Base-by-base conservation (phyloP, 768 basidiomycete species). In the Leccinum variicolor region DNA sequence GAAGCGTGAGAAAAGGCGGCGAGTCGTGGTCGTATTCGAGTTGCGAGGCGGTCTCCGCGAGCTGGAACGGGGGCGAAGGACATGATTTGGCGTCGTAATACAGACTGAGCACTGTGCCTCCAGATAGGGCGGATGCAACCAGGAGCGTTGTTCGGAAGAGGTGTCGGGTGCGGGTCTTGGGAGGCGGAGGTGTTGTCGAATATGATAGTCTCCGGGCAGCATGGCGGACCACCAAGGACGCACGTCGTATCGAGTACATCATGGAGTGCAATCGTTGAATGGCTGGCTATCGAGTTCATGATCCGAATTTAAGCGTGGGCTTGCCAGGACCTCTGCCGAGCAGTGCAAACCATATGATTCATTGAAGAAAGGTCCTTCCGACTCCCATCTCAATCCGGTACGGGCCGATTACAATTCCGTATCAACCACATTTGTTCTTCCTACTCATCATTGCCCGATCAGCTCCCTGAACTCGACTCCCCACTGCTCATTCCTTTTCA, bases 401-500 rank as follows among this genome's bases (percentile, higher is more conserved):
- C 13, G 2, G 47, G 36, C n/a, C 19, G 7, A 29, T 25, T 29
- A 36, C 53, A 14, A 43, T 39, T 52, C 47, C 49, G 4, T 21
- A 21, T n/a, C 21, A 23, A 28, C 41, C 14, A n/a, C 19, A 45
- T 19, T 45, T 17, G 14, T 21, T n/a, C 10, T 49, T 33, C 10
- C 25, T 21, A 31, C 45, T 52, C 21, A 50, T 64, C 52, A 73
- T 47, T 72, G 54, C 21, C 71, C 70, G 14, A 71, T 51, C 56
- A 71, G 36, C 28, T 71, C 70, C 49, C 66, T 63, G 67, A 92
- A 85, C 69, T 94, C 92, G 1, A 60, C 58, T 0, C 84, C 85
- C 87, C 87, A 91, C 29, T 80, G 79, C 5, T 79, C 69, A 52
- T 78, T 84, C 77, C 81, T 85, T 75, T 80, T 86, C 55, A 90